These are phyloP conservation scores for Theobroma grandiflorum DNA, from an alignment of 441 rosid genomes.

Conservation along the genomic window DNA sequence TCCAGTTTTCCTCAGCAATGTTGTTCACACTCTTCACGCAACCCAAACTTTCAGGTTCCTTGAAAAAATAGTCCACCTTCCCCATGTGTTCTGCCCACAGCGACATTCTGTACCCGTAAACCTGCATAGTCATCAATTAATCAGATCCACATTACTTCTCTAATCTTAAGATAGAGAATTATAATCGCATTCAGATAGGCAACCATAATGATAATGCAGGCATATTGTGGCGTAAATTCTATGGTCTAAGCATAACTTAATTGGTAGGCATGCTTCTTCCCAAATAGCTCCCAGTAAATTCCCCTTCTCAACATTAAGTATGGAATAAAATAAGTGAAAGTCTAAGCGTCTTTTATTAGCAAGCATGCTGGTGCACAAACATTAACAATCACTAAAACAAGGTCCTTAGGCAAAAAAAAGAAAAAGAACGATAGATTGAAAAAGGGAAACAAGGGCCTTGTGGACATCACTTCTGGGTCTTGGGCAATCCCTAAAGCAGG, in stretches of 20 bases:
- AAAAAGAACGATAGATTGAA: too few relatives aligned
- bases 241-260: background rate
- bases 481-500: too few relatives aligned
- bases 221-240: background rate
- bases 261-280: too few relatives aligned
- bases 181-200: background rate
- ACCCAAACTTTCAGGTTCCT: slow-evolving; percentile 58
- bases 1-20: slow-evolving; percentile 78
- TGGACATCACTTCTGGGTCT: too few relatives aligned
- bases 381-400: too few relatives aligned
- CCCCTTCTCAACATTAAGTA: too few relatives aligned
- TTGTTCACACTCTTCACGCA: slow-evolving; percentile 72
- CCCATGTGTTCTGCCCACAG: slow-evolving; percentile 91
- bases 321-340: too few relatives aligned
- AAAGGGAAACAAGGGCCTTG: too few relatives aligned
- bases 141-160: slow-evolving; percentile 6
- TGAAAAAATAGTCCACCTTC: slow-evolving; percentile 47
- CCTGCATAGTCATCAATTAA: slow-evolving; percentile 41
- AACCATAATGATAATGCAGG: background rate
- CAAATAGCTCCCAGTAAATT: too few relatives aligned
- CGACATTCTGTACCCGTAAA: slow-evolving; percentile 84
- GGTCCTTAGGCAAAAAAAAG: background rate
- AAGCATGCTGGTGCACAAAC: too few relatives aligned
- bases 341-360: too few relatives aligned
- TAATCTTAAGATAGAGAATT: background rate